Conservation (phyloP, 768 basidiomycete species). For the Podaxis pistillaris region DNA sequence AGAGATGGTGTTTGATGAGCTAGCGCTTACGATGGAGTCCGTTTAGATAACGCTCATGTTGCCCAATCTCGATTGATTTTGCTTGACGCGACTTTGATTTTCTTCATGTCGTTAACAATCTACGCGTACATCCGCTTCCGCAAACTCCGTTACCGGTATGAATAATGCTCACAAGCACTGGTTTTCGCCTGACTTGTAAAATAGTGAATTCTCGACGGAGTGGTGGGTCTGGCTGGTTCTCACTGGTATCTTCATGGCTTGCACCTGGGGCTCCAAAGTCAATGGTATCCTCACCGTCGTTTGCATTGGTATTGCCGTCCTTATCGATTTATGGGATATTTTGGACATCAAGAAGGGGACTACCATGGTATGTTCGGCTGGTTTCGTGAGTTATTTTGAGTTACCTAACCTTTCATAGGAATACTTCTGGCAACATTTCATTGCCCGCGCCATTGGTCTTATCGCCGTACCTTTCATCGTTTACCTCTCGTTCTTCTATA, state of each 20-base stretch:
- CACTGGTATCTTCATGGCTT: conserved; percentile 92
- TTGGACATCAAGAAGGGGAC: conserved; percentile 78
- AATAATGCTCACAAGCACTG: conserved; percentile 9
- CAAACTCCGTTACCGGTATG: conserved; percentile 86
- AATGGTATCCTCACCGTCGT: conserved; percentile 92
- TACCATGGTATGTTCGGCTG: conserved; percentile 57
- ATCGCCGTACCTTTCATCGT: conserved; percentile 87
- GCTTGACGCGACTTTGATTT: conserved; percentile 89
- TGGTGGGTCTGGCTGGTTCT: conserved; percentile 96
- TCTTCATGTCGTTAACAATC: conserved; percentile 94
- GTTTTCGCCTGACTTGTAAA: conserved; percentile 12
- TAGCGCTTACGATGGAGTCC: not conserved
- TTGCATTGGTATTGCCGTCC: conserved; percentile 86
- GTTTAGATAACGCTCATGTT: conserved; percentile 92
- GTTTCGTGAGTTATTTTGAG: conserved; percentile 9
- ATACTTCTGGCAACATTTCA: conserved; percentile 87
- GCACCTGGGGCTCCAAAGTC: conserved; percentile 97
- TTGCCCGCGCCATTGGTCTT: conserved; percentile 78
- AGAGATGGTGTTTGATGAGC: not conserved
- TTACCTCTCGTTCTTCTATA: conserved; percentile 94
- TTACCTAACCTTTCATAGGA: conserved; percentile 46
- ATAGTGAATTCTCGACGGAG: conserved; percentile 78
- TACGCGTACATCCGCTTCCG: conserved; percentile 93
- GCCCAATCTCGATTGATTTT: conserved; percentile 96
- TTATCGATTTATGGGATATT: conserved; percentile 93